Base-by-base conservation (phyloP, 305 asterid species). In the Fraxinus dipetala region DNA sequence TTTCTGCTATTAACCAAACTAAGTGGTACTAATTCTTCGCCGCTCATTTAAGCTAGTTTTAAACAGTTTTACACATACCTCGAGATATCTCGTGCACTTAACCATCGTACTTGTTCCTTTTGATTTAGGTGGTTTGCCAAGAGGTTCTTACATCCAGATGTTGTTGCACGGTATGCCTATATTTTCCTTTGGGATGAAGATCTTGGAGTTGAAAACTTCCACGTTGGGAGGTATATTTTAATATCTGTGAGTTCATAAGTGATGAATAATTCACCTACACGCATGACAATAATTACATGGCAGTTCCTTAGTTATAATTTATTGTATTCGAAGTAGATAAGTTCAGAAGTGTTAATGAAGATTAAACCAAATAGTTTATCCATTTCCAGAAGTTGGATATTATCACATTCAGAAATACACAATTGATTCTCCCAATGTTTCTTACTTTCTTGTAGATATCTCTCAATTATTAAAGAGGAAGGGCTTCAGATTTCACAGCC, bases 181-280 rank as follows among this genome's bases (percentile, higher is more conserved):
- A 79, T 94, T 76, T 92, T 94, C 84, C 93, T 94, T 6, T 94
- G 98, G 98, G 98, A 94, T 75, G 98, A 94, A 87, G 97, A 94
- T 87, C 94, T 94, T 78, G 97, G 94, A 59, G 94, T 91, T 6
- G 82, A 92, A 88, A 74, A 90, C 85, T 92, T 94, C 80, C 84
- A 90, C 59, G 92, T 82, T 80, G 92, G 86, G 80, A 81, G 97
- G 98, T 93, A 86, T 74, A 38, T 78, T 75, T 38, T 32, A 28
- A 80, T 34, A 20, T 32, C 48, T 7, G 26, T 24, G 54, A 28
- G 18, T 76, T 34, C 18, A 59, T 5, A 13, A 13, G 8, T 11
- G 75, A 69, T 69, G 40, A 69, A 11, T 69, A 69, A 69, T 31
- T 72, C 76, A 10, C 36, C 35, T 26, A 65, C 3, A 10, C 8